phyloP scores from a whole-genome alignment of 2,329 filamentous ascomycete genomes.

The Verticillium alfalfae region DNA sequence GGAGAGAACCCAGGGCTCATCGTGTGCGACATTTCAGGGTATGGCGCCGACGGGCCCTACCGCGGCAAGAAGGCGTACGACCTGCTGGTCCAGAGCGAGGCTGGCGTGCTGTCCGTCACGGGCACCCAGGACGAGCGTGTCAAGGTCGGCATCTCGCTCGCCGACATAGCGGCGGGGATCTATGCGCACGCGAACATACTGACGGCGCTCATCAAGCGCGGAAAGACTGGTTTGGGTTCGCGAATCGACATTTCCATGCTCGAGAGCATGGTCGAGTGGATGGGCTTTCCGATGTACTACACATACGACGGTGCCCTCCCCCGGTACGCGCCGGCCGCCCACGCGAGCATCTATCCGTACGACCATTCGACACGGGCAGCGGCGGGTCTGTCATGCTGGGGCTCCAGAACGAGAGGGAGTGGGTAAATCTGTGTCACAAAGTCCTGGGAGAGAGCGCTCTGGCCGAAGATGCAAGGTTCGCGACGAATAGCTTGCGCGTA shows the following conservation, averaged over 20 bases:
- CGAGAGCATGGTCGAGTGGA: constrained; percentile 54
- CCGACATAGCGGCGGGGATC: constrained; percentile 47
- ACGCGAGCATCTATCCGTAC: constrained; percentile 52
- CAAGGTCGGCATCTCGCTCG: constrained; percentile 49
- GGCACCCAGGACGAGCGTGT: constrained; percentile 35
- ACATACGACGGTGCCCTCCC: constrained; percentile 35
- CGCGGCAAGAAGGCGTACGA: constrained; percentile 51
- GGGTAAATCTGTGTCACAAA: constrained; percentile 39
- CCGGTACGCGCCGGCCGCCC: constrained; percentile 42
- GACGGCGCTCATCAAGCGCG: constrained; percentile 40
- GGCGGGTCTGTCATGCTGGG: constrained; percentile 48
- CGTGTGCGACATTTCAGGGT: constrained; percentile 50
- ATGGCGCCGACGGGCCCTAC: constrained; percentile 45
- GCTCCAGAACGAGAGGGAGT: constrained; percentile 53
- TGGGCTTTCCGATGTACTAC: constrained; percentile 52
- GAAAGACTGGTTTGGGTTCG: constrained; percentile 40
- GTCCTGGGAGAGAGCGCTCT: constrained; percentile 37
- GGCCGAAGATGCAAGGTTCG: constrained; percentile 38
- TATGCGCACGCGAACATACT: constrained; percentile 47
- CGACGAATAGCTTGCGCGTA: constrained; percentile 36
- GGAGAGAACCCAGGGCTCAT: constrained; percentile 36
- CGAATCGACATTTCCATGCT: constrained; percentile 53
- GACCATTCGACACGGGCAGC: constrained; percentile 44
- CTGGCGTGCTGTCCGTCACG: constrained; percentile 45
- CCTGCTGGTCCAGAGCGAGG: constrained; percentile 48